Evolutionary conservation across 1,139 yeast species (phyloP), one percentile per base, ranked within the genome.

Genomic region (Debaryomycetaceae sp.): DNA sequence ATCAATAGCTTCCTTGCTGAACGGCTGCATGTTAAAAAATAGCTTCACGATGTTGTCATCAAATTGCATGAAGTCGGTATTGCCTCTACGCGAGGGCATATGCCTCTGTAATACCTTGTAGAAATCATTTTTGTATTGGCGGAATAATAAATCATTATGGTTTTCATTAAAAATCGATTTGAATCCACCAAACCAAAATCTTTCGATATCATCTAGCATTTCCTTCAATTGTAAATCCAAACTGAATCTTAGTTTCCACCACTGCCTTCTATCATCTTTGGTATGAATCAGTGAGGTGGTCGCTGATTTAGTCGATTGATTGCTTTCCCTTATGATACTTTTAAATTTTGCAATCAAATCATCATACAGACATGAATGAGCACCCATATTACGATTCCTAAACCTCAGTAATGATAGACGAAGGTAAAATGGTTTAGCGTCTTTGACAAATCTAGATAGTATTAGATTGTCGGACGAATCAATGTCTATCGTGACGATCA

Each of bases 131-230:
- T 52, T 69, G 67, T 60, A 87, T 69, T 40, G 57, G 41, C 11
- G 52, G 35, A 74, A 64, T 5, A 62, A 27, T 11, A 39, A 24
- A 8, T 54, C 55, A 27, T 67, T 61, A 1, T 55, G 51, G 9
- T 50, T 52, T 6, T 65, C 65, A 34, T 68, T 63, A 56, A 88
- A 84, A 1, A 87, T 56, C 0, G 91, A 84, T 38, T 67, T 66
- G 51, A 89, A 86, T 0, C 95, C 95, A n/a, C 95, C 91, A 39
- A 91, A 63, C 95, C 97, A 89, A 46, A 70, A 68, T 27, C 65
- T 61, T 50, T 89, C 93, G 13, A 88, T 77, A 36, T 70, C 71
- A 1, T 63, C 61, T n/a, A 91, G 60, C n/a, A 90, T 60, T 5
- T 63, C 65, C 42, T 75, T 66, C 45, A 91, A 58, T 42, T 75